Conservation (phyloP, 306 rosid species). For the Rosa persica region DNA sequence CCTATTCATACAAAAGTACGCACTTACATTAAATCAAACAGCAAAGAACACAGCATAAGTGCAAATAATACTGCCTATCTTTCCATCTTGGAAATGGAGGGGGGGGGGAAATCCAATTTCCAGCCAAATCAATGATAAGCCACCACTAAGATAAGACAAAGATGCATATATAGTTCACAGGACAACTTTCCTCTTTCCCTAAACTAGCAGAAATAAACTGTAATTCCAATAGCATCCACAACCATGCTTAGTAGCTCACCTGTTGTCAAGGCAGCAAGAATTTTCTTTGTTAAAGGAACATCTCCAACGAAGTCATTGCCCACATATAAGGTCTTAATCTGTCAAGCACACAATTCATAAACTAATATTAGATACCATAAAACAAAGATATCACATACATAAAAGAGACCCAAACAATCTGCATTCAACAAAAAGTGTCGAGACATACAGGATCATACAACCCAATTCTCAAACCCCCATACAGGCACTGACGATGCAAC, state of each 20-base stretch:
- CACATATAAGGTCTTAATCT: slow-evolving; percentile 80
- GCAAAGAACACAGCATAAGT: background rate
- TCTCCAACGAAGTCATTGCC: slow-evolving; percentile 86
- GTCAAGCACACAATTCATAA: slow-evolving; percentile 30
- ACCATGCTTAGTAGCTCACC: slow-evolving; percentile 57
- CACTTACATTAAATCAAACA: background rate
- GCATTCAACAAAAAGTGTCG: background rate
- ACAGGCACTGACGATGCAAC: slow-evolving; percentile 85
- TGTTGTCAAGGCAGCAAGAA: slow-evolving; percentile 89
- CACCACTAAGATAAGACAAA: background rate
- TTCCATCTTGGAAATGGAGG: background rate
- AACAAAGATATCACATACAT: slow-evolving; percentile 11
- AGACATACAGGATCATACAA: slow-evolving; percentile 88
- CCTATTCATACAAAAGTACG: slow-evolving; percentile 43
- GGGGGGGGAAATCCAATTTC: background rate
- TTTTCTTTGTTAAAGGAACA: slow-evolving; percentile 84
- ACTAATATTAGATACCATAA: slow-evolving; percentile 24
- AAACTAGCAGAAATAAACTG: slow-evolving; percentile 17
- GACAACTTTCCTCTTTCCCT: background rate
- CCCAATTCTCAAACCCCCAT: slow-evolving; percentile 90
- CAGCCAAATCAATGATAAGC: background rate
- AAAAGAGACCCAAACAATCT: slow-evolving; percentile 13
- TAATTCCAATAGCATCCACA: slow-evolving; percentile 17
- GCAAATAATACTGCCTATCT: background rate
- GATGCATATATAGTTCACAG: background rate